A percentile compares a stretch with the other conserved stretches of the same genome.
Evolutionary conservation across 2,329 filamentous ascomycete genomes (phyloP).

Genomic region (Apiospora kogelbergensis): DNA sequence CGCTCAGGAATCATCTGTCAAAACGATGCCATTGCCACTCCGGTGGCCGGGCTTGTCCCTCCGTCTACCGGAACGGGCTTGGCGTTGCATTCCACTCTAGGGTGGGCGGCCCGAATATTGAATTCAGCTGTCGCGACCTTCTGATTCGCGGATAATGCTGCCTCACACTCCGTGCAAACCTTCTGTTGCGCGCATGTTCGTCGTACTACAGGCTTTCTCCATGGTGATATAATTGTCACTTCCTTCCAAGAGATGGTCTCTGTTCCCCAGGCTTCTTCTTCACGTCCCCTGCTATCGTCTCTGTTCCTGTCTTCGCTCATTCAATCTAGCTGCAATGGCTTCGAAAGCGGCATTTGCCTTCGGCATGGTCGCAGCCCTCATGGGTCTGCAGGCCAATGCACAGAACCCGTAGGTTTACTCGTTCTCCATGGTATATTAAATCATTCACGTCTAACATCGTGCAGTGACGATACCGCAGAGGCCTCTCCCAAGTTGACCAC

Average conservation of each 20-base stretch:
- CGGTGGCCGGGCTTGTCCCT: not conserved
- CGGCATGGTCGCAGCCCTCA: not conserved
- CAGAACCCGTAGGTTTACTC: not conserved
- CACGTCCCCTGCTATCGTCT: not conserved
- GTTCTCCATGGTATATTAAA: no score
- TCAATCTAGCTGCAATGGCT: not conserved
- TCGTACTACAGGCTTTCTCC: not conserved
- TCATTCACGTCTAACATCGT: not conserved
- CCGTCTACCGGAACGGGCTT: conserved; percentile 3
- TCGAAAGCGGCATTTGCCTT: not conserved
- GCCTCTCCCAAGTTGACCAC: conserved; percentile 45
- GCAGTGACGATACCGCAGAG: conserved; percentile 25
- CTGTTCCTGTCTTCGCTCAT: not conserved
- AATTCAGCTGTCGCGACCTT: not conserved
- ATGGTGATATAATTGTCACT: not conserved
- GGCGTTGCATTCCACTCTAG: not conserved
- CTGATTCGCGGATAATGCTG: not conserved
- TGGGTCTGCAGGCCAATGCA: not conserved
- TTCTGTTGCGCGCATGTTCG: not conserved
- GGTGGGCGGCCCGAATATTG: not conserved
- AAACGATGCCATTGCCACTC: not conserved
- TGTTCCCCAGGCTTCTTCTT: not conserved
- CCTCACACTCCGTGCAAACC: not conserved
- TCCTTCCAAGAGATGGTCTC: not conserved
- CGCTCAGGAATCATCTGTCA: not conserved